These are phyloP conservation scores for Talaromyces sp. DNA, from an alignment of 2,329 filamentous ascomycete genomes.

Conservation along the genomic window DNA sequence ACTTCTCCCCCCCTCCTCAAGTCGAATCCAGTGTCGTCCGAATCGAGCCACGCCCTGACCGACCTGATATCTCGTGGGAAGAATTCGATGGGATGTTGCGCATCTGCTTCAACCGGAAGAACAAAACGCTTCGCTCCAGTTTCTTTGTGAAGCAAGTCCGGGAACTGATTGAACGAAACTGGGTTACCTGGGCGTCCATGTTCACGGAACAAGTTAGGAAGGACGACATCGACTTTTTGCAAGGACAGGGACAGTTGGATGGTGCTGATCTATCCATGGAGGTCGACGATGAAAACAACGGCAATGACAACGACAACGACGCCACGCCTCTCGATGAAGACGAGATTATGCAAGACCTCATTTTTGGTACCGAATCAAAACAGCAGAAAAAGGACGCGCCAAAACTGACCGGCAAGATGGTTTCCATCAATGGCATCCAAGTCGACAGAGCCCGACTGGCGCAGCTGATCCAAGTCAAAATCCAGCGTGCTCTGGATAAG, in stretches of 20 bases:
- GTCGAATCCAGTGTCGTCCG: conserved; percentile 90
- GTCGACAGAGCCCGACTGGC: conserved; percentile 46
- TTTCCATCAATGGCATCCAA: conserved; percentile 10
- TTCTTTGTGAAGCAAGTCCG: conserved; percentile 60
- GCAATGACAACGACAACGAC: background rate
- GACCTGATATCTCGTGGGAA: conserved; percentile 85
- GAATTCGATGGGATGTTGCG: conserved; percentile 91
- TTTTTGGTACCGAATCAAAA: conserved; percentile 40
- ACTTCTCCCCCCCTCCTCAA: conserved; percentile 90
- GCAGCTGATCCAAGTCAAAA: conserved; percentile 79
- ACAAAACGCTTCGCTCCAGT: conserved; percentile 78
- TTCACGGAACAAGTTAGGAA: conserved; percentile 10
- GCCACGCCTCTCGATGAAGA: conserved; percentile 43
- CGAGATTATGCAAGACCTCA: conserved; percentile 46
- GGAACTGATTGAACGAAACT: conserved; percentile 12
- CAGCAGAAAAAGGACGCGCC: conserved; percentile 69
- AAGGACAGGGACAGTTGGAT: conserved; percentile 43
- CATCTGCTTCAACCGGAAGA: conserved; percentile 81
- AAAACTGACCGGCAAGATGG: conserved; percentile 26
- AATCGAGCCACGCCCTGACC: conserved; percentile 79
- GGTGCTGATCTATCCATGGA: conserved; percentile 18
- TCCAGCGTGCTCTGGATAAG: conserved; percentile 78
- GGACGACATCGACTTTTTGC: conserved; percentile 11
- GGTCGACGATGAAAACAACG: conserved; percentile 21
- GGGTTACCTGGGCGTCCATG: conserved; percentile 13